These are phyloP conservation scores for Farysia itapuensis DNA, from an alignment of 1,284 basidiomycete genomes.

Conservation along the genomic window DNA sequence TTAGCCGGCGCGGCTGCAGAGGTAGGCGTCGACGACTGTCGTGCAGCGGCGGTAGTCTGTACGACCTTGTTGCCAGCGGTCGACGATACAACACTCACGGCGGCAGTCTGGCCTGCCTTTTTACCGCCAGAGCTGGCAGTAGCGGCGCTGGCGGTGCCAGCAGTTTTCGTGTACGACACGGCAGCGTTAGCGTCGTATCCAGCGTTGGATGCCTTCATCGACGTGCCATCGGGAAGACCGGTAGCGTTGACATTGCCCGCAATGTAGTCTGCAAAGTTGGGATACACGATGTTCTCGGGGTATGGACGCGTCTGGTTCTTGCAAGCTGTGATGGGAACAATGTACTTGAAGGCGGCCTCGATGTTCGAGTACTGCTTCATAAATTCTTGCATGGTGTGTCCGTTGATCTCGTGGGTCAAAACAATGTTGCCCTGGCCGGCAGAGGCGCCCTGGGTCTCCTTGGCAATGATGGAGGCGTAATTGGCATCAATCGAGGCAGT, in stretches of 20 bases:
- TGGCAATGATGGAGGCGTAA: slow-evolving; percentile 62
- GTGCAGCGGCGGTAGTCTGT: no score
- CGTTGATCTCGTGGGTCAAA: slow-evolving; percentile 56
- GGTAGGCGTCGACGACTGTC: no score
- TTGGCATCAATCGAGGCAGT: slow-evolving; percentile 59
- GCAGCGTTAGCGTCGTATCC: slow-evolving; percentile 17
- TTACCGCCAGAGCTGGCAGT: slow-evolving; percentile 1
- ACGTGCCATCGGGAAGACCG: slow-evolving; percentile 30
- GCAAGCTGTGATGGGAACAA: slow-evolving; percentile 56
- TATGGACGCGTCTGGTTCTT: slow-evolving; percentile 61
- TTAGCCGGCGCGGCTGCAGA: no score
- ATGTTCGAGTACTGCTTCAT: slow-evolving; percentile 50
- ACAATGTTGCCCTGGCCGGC: slow-evolving; percentile 61
- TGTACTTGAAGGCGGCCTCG: slow-evolving; percentile 48
- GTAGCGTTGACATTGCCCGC: slow-evolving; percentile 45
- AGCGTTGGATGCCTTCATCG: slow-evolving; percentile 26
- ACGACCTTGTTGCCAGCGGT: no score
- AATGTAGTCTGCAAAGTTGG: slow-evolving; percentile 46
- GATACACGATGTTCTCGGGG: slow-evolving; percentile 61
- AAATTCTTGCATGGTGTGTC: slow-evolving; percentile 50
- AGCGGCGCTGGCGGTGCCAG: slow-evolving; percentile 1
- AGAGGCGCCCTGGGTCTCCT: slow-evolving; percentile 58
- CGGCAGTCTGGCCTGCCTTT: slow-evolving; percentile 1
- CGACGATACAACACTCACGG: no score
- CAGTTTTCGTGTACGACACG: slow-evolving; percentile 8